Evolutionary conservation across 2,329 filamentous ascomycete genomes (phyloP).

Genomic region (Mariannaea elegans): DNA sequence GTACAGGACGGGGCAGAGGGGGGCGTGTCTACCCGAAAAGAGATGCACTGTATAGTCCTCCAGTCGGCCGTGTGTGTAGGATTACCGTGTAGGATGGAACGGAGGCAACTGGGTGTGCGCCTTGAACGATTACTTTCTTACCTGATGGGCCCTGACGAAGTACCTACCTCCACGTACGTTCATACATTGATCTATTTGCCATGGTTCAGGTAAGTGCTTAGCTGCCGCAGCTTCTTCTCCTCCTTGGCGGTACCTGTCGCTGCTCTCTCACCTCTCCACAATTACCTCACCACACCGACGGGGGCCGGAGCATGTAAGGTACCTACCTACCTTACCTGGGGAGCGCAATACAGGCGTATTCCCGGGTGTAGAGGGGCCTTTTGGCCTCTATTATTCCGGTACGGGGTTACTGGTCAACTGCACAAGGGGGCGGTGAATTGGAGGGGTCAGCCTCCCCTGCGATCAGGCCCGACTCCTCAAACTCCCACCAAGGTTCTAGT

Average conservation of each 20-base stretch:
- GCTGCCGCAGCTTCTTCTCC: not conserved
- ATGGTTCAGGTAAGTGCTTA: not conserved
- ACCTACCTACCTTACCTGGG: not conserved
- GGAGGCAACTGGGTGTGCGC: not conserved
- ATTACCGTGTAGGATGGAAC: not conserved
- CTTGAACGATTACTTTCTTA: not conserved
- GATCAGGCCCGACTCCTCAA: not conserved
- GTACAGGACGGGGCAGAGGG: not conserved
- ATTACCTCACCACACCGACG: not conserved
- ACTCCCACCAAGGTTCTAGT: too few relatives aligned
- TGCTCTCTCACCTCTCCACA: not conserved
- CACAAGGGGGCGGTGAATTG: not conserved
- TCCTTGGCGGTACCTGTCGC: not conserved
- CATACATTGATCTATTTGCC: not conserved
- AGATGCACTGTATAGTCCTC: not conserved
- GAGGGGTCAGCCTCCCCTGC: constrained; percentile 2
- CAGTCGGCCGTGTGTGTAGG: not conserved
- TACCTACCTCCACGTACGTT: not conserved
- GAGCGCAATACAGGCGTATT: not conserved
- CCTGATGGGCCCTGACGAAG: not conserved
- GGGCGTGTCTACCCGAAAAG: not conserved
- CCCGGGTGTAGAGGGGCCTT: not conserved
- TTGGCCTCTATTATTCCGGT: not conserved
- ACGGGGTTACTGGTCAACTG: not conserved
- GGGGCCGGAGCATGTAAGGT: not conserved